Evolutionary conservation across 2,329 filamentous ascomycete genomes (phyloP).

Genomic region (Colletotrichum noveboracense): DNA sequence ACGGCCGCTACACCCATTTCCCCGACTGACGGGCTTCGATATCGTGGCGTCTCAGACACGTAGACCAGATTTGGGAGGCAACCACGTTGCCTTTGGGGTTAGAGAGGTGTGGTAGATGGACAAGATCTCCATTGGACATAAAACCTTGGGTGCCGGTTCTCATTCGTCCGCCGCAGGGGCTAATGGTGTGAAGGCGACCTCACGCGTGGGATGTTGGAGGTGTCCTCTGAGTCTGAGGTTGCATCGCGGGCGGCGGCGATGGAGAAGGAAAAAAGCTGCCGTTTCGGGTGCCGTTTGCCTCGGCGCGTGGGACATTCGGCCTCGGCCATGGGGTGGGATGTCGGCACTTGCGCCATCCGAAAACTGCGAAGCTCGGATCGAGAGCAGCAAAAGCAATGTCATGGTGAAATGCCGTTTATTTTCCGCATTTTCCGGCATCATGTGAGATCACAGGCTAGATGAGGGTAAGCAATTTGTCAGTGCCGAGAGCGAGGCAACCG

Average conservation of each 20-base stretch:
- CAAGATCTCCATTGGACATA: not conserved
- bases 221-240: not conserved
- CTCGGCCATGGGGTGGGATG: not conserved
- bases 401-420: not conserved
- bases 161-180: not conserved
- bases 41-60: conserved; percentile 6
- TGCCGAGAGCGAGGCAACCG: not conserved
- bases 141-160: not conserved
- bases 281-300: not conserved
- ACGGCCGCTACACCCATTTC: not conserved
- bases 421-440: not conserved
- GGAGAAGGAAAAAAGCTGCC: not conserved
- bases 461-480: not conserved
- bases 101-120: not conserved
- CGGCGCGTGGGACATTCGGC: not conserved
- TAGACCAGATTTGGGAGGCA: not conserved
- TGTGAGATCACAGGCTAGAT: not conserved
- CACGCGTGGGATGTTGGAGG: not conserved
- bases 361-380: not conserved
- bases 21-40: not conserved
- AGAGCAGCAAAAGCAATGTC: not conserved
- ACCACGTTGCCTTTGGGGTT: not conserved
- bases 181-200: conserved; percentile 5
- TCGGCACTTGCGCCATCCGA: not conserved
- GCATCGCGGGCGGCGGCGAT: not conserved